phyloP scores from a whole-genome alignment of 78 protist genomes.

The Dictyostelium brefeldianum region DNA sequence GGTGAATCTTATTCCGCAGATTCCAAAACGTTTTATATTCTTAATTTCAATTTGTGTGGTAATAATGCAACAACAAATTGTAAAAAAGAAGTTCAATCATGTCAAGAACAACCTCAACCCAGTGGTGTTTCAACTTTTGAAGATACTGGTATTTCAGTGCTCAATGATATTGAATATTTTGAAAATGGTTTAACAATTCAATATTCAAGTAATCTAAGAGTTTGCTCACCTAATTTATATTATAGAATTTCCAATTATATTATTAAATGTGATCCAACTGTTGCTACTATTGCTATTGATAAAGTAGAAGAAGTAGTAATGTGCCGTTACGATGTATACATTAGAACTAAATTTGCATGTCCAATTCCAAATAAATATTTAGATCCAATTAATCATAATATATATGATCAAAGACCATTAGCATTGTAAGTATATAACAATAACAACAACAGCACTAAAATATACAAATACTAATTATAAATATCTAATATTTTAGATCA shows the following conservation, averaged over 20 bases:
- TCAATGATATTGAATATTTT: background rate
- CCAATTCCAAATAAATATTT: background rate
- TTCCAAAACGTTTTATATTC: no score
- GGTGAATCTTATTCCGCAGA: no score
- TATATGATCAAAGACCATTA: background rate
- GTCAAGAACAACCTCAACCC: no score
- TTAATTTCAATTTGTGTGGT: no score
- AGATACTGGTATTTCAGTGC: background rate
- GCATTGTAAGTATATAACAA: no score
- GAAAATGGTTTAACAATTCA: conserved; percentile 17
- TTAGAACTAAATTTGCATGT: background rate
- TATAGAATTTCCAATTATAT: conserved; percentile 1
- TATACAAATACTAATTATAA: no score
- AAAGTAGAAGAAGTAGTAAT: background rate
- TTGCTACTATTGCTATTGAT: background rate
- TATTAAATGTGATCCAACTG: background rate
- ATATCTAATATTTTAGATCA: no score
- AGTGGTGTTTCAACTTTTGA: no score
- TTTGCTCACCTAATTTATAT: background rate
- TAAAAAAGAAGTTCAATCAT: no score
- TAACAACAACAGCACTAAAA: no score
- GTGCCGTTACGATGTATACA: background rate
- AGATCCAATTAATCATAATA: background rate
- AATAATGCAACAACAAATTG: no score
- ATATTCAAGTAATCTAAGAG: background rate